A percentile compares a stretch with the other conserved stretches of the same genome.
phyloP scores from a whole-genome alignment of 2,329 filamentous ascomycete species.

The Epicoccum nigrum region DNA sequence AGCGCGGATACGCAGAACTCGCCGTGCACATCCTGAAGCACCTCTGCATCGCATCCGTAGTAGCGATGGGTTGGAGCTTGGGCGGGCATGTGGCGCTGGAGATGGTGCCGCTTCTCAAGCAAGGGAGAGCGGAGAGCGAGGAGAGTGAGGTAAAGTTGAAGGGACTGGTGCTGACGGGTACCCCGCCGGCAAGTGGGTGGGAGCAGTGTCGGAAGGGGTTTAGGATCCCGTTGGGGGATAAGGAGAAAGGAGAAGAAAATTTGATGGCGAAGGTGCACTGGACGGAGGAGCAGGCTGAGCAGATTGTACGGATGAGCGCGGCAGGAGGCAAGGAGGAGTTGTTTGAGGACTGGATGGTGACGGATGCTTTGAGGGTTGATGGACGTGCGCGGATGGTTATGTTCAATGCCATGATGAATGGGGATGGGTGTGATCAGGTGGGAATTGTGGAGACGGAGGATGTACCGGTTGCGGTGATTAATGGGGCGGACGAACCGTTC shows the following conservation, averaged over 20 bases:
- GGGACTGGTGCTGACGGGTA: slow-evolving; percentile 39
- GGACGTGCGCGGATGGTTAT: slow-evolving; percentile 33
- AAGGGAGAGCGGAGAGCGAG: not conserved
- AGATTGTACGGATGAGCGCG: slow-evolving; percentile 22
- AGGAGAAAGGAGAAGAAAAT: slow-evolving; percentile 17
- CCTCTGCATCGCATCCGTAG: slow-evolving; percentile 26
- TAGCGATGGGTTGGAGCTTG: slow-evolving; percentile 43
- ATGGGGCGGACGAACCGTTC: slow-evolving; percentile 39
- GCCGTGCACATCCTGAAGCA: slow-evolving; percentile 37
- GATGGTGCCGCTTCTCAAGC: slow-evolving; percentile 30
- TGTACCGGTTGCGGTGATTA: slow-evolving; percentile 36
- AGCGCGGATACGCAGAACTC: slow-evolving; percentile 40
- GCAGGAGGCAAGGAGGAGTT: slow-evolving; percentile 15
- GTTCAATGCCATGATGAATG: slow-evolving; percentile 25
- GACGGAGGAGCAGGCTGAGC: slow-evolving; percentile 22
- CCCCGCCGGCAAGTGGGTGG: slow-evolving; percentile 32
- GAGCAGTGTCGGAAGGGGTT: slow-evolving; percentile 26
- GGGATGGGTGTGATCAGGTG: slow-evolving; percentile 9
- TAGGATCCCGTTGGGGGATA: not conserved
- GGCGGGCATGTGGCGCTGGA: slow-evolving; percentile 44
- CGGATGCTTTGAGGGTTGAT: slow-evolving; percentile 35
- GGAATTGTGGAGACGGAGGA: slow-evolving; percentile 12
- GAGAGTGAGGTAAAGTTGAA: slow-evolving; percentile 14
- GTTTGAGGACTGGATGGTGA: slow-evolving; percentile 37
- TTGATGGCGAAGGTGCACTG: slow-evolving; percentile 21